These are phyloP conservation scores for Fusarium poae DNA, from an alignment of 2,329 filamentous ascomycete genomes.

Conservation along the genomic window DNA sequence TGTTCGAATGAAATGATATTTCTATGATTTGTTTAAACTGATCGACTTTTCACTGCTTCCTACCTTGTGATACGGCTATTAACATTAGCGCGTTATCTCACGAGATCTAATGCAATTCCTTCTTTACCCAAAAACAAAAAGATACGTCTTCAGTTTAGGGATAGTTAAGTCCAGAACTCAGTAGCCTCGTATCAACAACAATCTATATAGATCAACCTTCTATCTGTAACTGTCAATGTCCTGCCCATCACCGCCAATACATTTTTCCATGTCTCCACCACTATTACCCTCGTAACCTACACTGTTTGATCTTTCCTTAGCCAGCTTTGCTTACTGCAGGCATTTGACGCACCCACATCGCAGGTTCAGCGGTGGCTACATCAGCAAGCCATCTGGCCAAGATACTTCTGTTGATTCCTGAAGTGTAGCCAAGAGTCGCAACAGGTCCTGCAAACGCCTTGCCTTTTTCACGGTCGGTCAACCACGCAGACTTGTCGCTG, in stretches of 20 bases:
- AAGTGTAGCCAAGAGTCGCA: neutral
- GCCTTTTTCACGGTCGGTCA: neutral
- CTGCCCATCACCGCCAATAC: neutral
- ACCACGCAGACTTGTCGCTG: neutral
- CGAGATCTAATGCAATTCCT: too few relatives aligned
- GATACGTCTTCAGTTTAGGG: too few relatives aligned
- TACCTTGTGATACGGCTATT: too few relatives aligned
- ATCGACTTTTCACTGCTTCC: too few relatives aligned
- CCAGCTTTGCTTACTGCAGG: neutral
- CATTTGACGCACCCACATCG: neutral
- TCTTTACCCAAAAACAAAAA: too few relatives aligned
- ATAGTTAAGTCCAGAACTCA: too few relatives aligned
- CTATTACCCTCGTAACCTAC: neutral
- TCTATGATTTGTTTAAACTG: too few relatives aligned
- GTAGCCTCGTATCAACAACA: too few relatives aligned
- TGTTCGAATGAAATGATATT: too few relatives aligned
- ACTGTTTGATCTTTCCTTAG: rapidly evolving
- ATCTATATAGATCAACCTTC: too few relatives aligned
- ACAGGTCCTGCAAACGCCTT: neutral
- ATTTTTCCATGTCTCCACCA: neutral
- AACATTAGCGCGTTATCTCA: too few relatives aligned
- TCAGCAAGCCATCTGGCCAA: neutral
- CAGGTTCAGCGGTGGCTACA: neutral
- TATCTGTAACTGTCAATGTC: neutral
- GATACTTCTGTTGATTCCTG: neutral